Evolutionary conservation across 2,329 filamentous ascomycete species (phyloP).

Genomic region (Coniosporium tulheliwenetii): DNA sequence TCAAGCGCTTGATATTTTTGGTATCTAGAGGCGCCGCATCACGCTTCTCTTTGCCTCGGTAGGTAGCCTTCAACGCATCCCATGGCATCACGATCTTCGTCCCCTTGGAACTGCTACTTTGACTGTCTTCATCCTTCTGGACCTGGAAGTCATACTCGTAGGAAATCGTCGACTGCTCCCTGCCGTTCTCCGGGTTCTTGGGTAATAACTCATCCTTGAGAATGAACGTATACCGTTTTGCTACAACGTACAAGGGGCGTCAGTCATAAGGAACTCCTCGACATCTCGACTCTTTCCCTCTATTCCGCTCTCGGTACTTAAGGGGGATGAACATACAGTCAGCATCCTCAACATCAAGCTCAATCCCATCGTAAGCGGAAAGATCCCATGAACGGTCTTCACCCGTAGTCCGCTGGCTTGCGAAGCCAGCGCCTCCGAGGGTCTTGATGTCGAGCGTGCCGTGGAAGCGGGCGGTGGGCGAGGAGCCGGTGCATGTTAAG

Average conservation of each 20-base stretch:
- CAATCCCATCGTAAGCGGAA: conserved; percentile 43
- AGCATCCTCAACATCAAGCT: conserved; percentile 33
- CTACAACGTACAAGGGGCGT: conserved; percentile 33
- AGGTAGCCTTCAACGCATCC: conserved; percentile 53
- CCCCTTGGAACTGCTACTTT: conserved; percentile 4
- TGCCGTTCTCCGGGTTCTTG: conserved; percentile 40
- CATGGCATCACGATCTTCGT: conserved; percentile 42
- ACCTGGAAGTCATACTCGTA: conserved; percentile 57
- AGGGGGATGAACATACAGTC: conserved; percentile 32
- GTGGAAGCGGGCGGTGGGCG: conserved; percentile 37
- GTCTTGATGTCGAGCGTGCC: conserved; percentile 58
- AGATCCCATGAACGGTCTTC: conserved; percentile 48
- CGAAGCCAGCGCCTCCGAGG: conserved; percentile 69
- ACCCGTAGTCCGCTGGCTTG: conserved; percentile 53
- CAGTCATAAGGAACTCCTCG: conserved; percentile 30
- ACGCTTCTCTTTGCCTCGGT: conserved; percentile 49
- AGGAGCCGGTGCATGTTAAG: conserved; percentile 22
- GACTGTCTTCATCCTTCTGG: conserved; percentile 7
- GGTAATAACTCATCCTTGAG: conserved; percentile 55
- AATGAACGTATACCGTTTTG: conserved; percentile 56
- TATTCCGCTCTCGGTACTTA: no score
- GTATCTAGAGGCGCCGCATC: conserved; percentile 45
- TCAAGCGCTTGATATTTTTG: conserved; percentile 47
- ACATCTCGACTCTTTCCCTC: neutral
- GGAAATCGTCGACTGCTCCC: conserved; percentile 55